Base-by-base conservation (phyloP, 768 basidiomycete genomes). In the Brasilioporus rufonigricans region DNA sequence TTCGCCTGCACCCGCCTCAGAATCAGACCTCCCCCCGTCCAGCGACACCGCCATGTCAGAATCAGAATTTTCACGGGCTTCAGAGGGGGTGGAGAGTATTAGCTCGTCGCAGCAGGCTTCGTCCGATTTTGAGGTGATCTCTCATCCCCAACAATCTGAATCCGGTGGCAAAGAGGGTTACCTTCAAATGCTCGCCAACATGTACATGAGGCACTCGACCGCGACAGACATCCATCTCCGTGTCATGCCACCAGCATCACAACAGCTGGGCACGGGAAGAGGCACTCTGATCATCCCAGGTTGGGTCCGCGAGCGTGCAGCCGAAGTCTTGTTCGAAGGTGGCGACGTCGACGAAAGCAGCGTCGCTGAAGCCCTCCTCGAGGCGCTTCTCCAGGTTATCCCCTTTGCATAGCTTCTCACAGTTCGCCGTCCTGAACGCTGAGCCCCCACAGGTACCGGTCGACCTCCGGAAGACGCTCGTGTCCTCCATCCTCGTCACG, bases 291-390 rank as follows among this genome's bases (percentile, higher is more conserved):
- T 91, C 43, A 82, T 98, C 41, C 96, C 96, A 1, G 96, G 96
- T 3, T 99, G 97, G 97, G 80, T 99, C 38, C 74, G 96, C 40
- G 96, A 98, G 68, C 79, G 95, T 14, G 89, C 89, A 1, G 85
- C 94, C 1, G 97, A 98, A 69, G 80, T 96, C 6, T 74, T 98
- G 11, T 98, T 97, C 58, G 91, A 92, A 65, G 86, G 87, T 1
- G 91, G 91, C 7, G 92, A 94, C 61, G 85, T 92, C 11, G 93
- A 96, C 61, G 90, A 93, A 71, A 81, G 80, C 57, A 93, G 89
- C 57, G 74, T 95, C 8, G 89, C 91, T 0, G 92, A 94, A 65
- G 79, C 87, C 26, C 79, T 98, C 12, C 71, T 98, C 8, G 85
- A 91, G 55, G 78, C 85, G 3, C 71, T 98, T 26, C 74, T 93